These are phyloP conservation scores for Geranomyces michiganensis DNA, from an alignment of 192 early-diverging fungal species.

Conservation along the genomic window DNA sequence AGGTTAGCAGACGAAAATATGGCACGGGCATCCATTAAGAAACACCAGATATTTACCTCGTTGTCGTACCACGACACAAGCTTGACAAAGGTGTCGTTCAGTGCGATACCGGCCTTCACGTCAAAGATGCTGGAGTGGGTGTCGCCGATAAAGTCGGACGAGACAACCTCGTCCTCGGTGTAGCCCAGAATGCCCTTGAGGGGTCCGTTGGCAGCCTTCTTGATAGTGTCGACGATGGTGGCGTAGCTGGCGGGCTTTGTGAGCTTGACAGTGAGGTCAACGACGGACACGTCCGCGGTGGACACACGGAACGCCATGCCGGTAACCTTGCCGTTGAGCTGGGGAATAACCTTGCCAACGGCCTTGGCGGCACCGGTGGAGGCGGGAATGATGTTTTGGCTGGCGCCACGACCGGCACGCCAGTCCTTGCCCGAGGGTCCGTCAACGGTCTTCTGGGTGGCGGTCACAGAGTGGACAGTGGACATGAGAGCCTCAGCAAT, in stretches of 20 bases:
- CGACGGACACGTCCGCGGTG: slow-evolving; percentile 93
- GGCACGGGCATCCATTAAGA: no score
- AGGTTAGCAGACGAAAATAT: slow-evolving; percentile 11
- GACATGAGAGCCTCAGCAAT: slow-evolving; percentile 98
- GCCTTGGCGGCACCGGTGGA: slow-evolving; percentile 99
- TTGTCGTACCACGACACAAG: slow-evolving; percentile 90
- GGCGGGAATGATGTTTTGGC: slow-evolving; percentile 97
- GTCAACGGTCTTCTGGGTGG: slow-evolving; percentile 99
- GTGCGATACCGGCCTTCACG: slow-evolving; percentile 91
- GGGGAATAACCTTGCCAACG: slow-evolving; percentile 96
- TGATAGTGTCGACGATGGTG: slow-evolving; percentile 85
- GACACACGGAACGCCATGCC: slow-evolving; percentile 99
- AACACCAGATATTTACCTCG: background rate
- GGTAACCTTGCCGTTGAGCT: slow-evolving; percentile 93
- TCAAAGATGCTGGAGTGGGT: slow-evolving; percentile 92
- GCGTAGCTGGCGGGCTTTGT: slow-evolving; percentile 89
- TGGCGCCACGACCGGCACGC: slow-evolving; percentile 94
- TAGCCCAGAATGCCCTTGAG: slow-evolving; percentile 91
- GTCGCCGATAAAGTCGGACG: slow-evolving; percentile 93
- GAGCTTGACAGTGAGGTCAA: slow-evolving; percentile 93
- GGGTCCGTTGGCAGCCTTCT: slow-evolving; percentile 77
- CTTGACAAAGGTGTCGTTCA: slow-evolving; percentile 97
- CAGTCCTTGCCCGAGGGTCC: slow-evolving; percentile 97
- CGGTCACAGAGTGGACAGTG: slow-evolving; percentile 97
- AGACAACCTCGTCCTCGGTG: slow-evolving; percentile 95